Evolutionary conservation across 441 rosid genomes (phyloP), one percentile per base, ranked within the genome.

Genomic region (Pelargonium myrrhifolium): DNA sequence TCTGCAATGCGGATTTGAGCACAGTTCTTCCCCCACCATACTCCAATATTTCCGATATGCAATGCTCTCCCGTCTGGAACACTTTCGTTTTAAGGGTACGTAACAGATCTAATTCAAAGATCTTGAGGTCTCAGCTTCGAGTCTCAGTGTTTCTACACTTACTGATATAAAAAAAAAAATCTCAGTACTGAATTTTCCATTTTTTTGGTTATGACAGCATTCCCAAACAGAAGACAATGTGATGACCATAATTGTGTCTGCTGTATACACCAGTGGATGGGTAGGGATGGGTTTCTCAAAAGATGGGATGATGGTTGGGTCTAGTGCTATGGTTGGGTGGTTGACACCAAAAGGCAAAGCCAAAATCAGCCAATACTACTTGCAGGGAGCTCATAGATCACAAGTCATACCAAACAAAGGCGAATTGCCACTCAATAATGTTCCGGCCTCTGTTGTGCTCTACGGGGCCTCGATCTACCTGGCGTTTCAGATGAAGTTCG

Each of bases 251-350:
- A 75, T 93, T 70, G 24, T 87, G 61, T 90, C 97, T 0, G 96
- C 90, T 8, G 62, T 82, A 12, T 93, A 90, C 76, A 90, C 96
- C 0, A 84, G 86, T 6, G 99, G 99, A 11, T 93, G 99, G 99
- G 95, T 89, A 6, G 95, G 97, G 10, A 83, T 93, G 0, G 99
- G 97, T 4, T 93, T 90, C 75, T 93, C 99, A 0, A 86, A 65
- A 76, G 88, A 89, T 31, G 99, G 99, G 20, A 78, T 75, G 84
- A 93, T 93, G 99, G 78, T 80, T 17, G 99, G 99, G 47, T 89
- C 97, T 3, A 93, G 93, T 65, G 95, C 95, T 6, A 87, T 93
- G 87, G 84, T 91, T 12, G 97, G 99, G 9, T 93, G 96, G 97
- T 75, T 93, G 22, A 87, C 80, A 68, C 87, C 76, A 63, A 84